Evolutionary conservation across 108 stramenopile genomes (phyloP), one percentile per base, ranked within the genome.

Genomic region (Cyclotella choctawhatcheeana): DNA sequence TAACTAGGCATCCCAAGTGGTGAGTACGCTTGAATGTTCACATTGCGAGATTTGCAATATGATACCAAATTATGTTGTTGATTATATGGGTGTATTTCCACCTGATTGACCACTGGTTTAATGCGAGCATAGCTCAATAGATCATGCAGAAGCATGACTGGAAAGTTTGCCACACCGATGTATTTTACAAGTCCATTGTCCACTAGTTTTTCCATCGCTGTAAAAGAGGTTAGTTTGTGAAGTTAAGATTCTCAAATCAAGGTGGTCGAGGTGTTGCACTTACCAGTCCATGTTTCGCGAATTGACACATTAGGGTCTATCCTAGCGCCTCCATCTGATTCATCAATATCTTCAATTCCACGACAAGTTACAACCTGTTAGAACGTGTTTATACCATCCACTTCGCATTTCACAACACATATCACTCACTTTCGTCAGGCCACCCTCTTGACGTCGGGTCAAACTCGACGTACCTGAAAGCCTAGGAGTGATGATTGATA

Each of bases 151-250:
- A 89, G 67, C 34, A 88, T 80, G 10, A 87, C 87, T 22, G 86
- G 83, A 69, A 94, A 93, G 67, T 97, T 97, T 20, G 91, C 90
- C 18, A 97, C 89, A 1, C 96, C 96, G 75, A 97, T 91, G 64
- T 77, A 40, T 27, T 74, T 82, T 32, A 88, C 89, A 32, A 86
- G 69, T 13, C 93, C 93, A 63, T 83, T 73, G 12, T 89, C 83
- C 8, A 91, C 85, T 18, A 92, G 31, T 16, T 68, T 75, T 73
- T 97, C 93, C 93, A 97, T 93, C 5, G 86, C 91, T 48, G 50
- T 10, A 84, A 86, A 91, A 18, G 85, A 86, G 53, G 84, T 71
- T 29, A 68, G 59, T 17, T 85, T 71, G 12, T 3, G 21, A 22
- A 18, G 10, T 40, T 3, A 34, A 14, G n/a, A 14, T 24, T 20